These are phyloP conservation scores for Starmerella sp. DNA, from an alignment of 805 yeast species.

Conservation along the genomic window DNA sequence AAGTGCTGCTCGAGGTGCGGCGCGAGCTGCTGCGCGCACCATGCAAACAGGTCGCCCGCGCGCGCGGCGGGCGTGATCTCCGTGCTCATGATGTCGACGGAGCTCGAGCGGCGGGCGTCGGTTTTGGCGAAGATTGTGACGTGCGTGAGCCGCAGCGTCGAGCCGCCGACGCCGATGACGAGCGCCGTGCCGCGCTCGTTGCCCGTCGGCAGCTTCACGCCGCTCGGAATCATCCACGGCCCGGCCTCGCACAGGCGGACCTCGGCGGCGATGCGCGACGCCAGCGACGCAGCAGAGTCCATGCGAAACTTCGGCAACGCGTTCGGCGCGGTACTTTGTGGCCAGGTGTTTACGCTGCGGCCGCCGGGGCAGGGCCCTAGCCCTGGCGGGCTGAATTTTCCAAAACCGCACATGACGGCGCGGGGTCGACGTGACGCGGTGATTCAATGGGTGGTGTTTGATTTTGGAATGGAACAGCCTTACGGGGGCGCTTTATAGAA, in stretches of 20 bases:
- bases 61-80: conserved; percentile 10
- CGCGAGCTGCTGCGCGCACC: conserved; percentile 15
- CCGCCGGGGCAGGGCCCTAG: neutral
- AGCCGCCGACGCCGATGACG: conserved; percentile 23
- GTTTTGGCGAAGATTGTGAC: neutral
- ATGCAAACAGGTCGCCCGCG: conserved; percentile 11
- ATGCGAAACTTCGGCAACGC: neutral
- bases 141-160: conserved; percentile 18
- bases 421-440: no score
- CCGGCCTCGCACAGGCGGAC: conserved; percentile 9
- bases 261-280: neutral
- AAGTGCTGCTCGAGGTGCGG: neutral
- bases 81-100: conserved; percentile 1
- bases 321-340: neutral
- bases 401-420: no score
- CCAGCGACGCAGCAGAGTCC: conserved; percentile 1
- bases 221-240: conserved; percentile 20
- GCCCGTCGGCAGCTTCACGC: conserved; percentile 5
- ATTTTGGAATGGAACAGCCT: no score
- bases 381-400: neutral
- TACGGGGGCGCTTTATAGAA: no score
- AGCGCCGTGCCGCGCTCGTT: conserved; percentile 11
- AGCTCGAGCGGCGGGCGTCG: neutral
- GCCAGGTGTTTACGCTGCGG: neutral
- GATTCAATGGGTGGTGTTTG: no score